Evolutionary conservation across 2,329 filamentous ascomycete species (phyloP), one percentile per base, ranked within the genome.

Genomic region (Aspergillus sp.): DNA sequence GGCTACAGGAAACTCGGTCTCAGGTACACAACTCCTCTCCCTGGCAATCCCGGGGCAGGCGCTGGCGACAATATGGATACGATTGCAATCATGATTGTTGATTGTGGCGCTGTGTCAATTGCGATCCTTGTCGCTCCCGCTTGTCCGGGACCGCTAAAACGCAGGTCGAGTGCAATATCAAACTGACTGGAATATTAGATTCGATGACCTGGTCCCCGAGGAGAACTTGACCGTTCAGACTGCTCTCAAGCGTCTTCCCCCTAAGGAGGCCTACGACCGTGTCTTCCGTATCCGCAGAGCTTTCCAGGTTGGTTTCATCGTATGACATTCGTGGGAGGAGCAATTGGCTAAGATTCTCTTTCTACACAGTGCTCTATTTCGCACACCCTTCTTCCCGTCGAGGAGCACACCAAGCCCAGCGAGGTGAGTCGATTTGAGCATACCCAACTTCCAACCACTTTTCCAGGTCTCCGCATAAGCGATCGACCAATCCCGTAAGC

Each of bases 261-360:
- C 91, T 71, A 91, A 96, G 83, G 91, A 95, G 76, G 85, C 88
- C 71, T 98, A 98, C 82, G 95, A 99, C 82, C 93, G 95, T 77
- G 87, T 98, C 76, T 99, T 92, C 88, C 93, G 95, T 74, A 86
- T 99, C 79, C 91, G 95, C 81, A 88, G 95, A 80, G 93, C 95
- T 71, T 88, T 96, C 80, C 95, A 99, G 84, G 88, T 90, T 80
- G 64, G 75, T 63, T 31, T 46, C 40, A 17, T 41, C 49, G 24
- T 23, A 19, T n/a, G 19, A 45, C 57, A 57, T 37, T 52, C 46
- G 47, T n/a, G 23, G 35, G 52, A 43, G 19, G 55, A 60, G 44
- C 47, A 49, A 58, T 55, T 56, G 40, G 46, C 66, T 72, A 65
- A 72, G 51, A n/a, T 55, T 52, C 19, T 49, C 27, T 4, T n/a